Evolutionary conservation across 257 asterid genomes (phyloP).

Genomic region (Fraxinus pennsylvanica): DNA sequence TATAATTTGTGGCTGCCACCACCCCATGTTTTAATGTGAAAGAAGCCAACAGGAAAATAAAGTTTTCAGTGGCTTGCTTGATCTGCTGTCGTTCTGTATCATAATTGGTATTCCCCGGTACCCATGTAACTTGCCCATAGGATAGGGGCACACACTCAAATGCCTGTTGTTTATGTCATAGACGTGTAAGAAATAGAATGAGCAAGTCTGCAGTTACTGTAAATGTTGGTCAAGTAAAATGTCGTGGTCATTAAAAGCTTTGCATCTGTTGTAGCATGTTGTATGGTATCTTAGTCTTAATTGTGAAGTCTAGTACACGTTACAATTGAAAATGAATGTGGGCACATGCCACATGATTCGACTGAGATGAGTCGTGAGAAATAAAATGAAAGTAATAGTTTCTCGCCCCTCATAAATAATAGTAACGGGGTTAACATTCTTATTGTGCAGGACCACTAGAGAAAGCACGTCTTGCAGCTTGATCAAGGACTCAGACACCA

Average conservation of each 20-base stretch:
- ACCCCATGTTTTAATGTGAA: no score
- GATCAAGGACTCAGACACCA: conserved; percentile 28
- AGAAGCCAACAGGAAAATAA: no score
- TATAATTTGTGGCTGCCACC: no score
- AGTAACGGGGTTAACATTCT: not conserved
- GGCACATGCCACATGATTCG: conserved; percentile 26
- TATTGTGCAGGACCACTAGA: conserved; percentile 30
- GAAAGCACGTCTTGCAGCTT: conserved; percentile 41
- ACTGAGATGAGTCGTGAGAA: not conserved
- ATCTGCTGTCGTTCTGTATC: no score
- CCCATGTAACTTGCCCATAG: not conserved
- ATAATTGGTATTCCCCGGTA: no score
- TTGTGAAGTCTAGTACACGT: not conserved
- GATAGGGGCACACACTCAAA: not conserved
- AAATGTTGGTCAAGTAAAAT: not conserved
- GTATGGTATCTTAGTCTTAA: not conserved
- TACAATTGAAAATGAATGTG: conserved; percentile 9
- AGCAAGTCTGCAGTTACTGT: not conserved
- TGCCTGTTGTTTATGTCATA: not conserved
- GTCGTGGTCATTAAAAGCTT: not conserved
- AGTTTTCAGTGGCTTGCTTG: no score
- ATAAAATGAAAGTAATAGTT: not conserved
- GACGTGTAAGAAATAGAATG: not conserved
- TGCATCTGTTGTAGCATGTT: not conserved
- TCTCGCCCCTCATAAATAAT: not conserved